phyloP scores from a whole-genome alignment of 78 protist genomes.

The Dictyostelium citrinum region DNA sequence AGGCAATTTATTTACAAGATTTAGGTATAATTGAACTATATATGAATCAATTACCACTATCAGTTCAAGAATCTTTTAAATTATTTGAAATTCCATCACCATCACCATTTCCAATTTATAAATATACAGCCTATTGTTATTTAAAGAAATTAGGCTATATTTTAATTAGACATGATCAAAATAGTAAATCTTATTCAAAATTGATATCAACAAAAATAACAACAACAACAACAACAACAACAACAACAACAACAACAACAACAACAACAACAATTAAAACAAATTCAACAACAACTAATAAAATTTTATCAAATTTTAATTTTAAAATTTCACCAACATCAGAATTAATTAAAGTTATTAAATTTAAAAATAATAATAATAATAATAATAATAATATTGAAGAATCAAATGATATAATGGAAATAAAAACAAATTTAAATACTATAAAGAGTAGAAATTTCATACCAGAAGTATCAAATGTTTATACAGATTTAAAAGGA shows the following conservation, averaged over 20 bases:
- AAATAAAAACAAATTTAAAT: neutral
- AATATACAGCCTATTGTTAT: constrained; percentile 2
- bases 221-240: neutral
- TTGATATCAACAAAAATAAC: neutral
- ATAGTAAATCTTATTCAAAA: neutral
- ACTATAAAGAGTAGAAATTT: neutral
- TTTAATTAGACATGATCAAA: constrained; percentile 11
- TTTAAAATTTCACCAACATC: neutral
- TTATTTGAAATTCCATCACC: neutral
- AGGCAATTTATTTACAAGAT: constrained; percentile 16
- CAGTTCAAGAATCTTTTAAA: constrained; percentile 33
- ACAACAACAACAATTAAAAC: neutral
- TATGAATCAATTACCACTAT: constrained; percentile 3
- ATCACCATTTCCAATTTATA: constrained; percentile 2
- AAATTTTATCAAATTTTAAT: neutral
- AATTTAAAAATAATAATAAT: neutral
- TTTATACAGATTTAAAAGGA: neutral
- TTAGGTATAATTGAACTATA: constrained; percentile 10
- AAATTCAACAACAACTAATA: neutral
- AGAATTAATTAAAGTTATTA: neutral
- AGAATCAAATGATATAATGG: neutral
- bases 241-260: neutral
- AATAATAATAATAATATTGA: neutral
- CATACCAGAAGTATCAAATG: neutral
- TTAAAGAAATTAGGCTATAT: constrained; percentile 33